phyloP scores from a whole-genome alignment of 1,284 basidiomycete species.

The Rhizoctonia solani region DNA sequence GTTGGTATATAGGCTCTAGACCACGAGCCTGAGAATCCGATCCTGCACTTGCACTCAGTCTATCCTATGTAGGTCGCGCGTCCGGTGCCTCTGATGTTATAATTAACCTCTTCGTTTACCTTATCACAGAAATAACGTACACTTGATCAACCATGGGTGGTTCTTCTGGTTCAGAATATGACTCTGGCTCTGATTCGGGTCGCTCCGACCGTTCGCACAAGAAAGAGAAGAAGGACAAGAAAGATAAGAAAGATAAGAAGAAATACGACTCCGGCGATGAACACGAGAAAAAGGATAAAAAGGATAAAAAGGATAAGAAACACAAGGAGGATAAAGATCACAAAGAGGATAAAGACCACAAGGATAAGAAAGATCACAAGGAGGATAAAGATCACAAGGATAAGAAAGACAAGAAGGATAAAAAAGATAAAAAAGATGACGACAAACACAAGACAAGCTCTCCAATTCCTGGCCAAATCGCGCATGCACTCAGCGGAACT shows the following conservation, averaged over 20 bases:
- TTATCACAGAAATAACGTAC: no score
- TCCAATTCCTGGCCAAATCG: constrained; percentile 1
- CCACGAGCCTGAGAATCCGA: neutral
- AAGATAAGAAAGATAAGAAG: constrained; percentile 1
- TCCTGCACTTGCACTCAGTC: neutral
- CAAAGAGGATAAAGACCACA: neutral
- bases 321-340: neutral
- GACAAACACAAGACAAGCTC: constrained; percentile 2
- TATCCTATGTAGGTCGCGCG: no score
- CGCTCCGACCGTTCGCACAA: constrained; percentile 18
- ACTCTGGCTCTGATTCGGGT: constrained; percentile 5
- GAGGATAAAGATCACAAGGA: neutral
- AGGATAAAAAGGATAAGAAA: neutral
- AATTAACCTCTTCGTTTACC: no score
- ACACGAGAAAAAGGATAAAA: constrained; percentile 4
- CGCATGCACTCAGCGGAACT: constrained; percentile 17
- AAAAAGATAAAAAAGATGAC: constrained; percentile 19
- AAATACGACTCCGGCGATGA: neutral
- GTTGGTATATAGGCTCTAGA: neutral
- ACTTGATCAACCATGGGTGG: constrained; percentile 6
- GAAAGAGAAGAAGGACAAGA: constrained; percentile 21
- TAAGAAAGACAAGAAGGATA: neutral
- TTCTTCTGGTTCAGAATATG: constrained; percentile 22
- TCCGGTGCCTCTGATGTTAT: no score
- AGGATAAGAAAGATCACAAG: neutral